phyloP scores from a whole-genome alignment of 148 eudicot species.

The Camellia lanceoleosa region DNA sequence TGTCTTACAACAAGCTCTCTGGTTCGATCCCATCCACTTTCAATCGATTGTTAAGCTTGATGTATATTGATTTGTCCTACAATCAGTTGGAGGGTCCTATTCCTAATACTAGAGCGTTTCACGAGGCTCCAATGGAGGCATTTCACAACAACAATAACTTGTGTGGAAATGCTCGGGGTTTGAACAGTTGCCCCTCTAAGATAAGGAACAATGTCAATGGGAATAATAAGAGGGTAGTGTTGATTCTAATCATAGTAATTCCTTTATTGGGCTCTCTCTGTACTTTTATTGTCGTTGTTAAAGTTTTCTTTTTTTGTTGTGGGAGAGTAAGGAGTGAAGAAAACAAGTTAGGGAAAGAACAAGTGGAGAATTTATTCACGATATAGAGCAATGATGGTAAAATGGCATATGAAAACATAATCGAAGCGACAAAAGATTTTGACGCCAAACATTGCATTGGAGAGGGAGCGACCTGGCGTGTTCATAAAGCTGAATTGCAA shows the following conservation, averaged over 20 bases:
- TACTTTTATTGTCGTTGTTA: slow-evolving; percentile 16
- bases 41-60: slow-evolving; percentile 28
- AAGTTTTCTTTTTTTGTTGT: neutral
- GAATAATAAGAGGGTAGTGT: neutral
- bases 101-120: slow-evolving; percentile 36
- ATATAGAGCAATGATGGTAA: neutral
- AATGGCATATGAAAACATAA: neutral
- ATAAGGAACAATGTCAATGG: neutral
- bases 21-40: slow-evolving; percentile 45
- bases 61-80: slow-evolving; percentile 37
- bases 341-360: neutral
- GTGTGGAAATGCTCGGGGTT: slow-evolving; percentile 39
- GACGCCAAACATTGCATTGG: neutral
- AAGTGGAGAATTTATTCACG: neutral
- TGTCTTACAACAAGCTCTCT: slow-evolving; percentile 47
- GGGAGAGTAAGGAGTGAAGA: neutral
- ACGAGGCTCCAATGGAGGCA: slow-evolving; percentile 24
- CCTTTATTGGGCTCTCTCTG: slow-evolving; percentile 23
- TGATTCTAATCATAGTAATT: neutral
- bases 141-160: slow-evolving; percentile 32
- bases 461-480: neutral
- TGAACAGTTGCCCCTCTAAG: slow-evolving; percentile 24
- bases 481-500: neutral
- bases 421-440: neutral
- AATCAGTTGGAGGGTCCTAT: slow-evolving; percentile 51